Base-by-base conservation (phyloP, 2,329 filamentous ascomycete genomes). In the Aspergillus intermedius region DNA sequence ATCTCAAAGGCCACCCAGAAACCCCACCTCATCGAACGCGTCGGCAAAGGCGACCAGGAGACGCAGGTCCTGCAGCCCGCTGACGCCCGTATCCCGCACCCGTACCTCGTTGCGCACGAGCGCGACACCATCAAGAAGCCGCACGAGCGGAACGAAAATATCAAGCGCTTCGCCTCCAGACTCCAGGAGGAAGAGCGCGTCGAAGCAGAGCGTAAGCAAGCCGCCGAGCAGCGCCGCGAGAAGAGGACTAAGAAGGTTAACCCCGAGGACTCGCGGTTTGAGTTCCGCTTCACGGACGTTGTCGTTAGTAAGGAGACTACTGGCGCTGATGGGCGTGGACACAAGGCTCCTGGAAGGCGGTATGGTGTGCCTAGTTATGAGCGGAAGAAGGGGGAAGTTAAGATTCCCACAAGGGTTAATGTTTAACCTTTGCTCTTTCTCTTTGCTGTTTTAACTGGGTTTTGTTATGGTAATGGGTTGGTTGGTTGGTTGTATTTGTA, bases 341-440 rank as follows among this genome's bases (percentile, higher is more conserved):
- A 68, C 19, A 66, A 65, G 49, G 80, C 78, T 23, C 77, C 79
- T 17, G 82, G 81, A 12, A 76, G 74, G 56, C 71, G 81, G 54
- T 85, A 85, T 60, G 81, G 82, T 58, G 73, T 83, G 50, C 81
- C 82, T 44, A 76, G 76, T 56, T 70, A 81, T 59, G 81, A 84
- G 53, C 71, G 82, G 51, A 83, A 83, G 74, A 78, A 77, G 67
- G 81, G 81, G 21, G 69, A 75, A 53, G 70, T 82, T 58, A 84
- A 84, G 73, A 83, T 84, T 53, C 81, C 81, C 10, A 82, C 75
- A 19, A 75, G 71, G 54, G 80, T 84, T 43, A 75, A 78, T 55
- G 71, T 72, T 41, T 74, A 66, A 59, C 45, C 15, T 28, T 15
- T 46, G 21, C 6, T 13, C 34, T 37, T n/a, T 37, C 13, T 35